Base-by-base conservation (phyloP, 148 eudicot genomes). In the Rhododendron vialii region DNA sequence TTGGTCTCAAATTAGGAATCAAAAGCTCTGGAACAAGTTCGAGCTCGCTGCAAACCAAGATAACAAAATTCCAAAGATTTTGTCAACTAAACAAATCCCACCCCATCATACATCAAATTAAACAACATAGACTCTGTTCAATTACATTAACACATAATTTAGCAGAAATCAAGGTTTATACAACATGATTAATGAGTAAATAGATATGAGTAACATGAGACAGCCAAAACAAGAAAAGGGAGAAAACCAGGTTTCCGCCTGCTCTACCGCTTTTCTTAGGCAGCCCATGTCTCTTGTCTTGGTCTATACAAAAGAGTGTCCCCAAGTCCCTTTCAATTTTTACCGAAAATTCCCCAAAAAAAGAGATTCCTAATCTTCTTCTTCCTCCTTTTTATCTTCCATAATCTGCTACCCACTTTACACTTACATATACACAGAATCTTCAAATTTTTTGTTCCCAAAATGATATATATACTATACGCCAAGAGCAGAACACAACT, bases 301-400 rank as follows among this genome's bases (percentile, higher is more conserved):
- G 38, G 8, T 17, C 41, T 83, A 57, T 67, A 83, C 85, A 67
- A 83, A 83, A 65, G 35, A 10, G n/a, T 41, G 9, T 65, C 59
- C 85, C 85, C 74, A 63, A 81, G 22, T 81, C 17, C 7, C 43
- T 55, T 81, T 41, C 83, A 30, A 28, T 47, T 47, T n/a, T 47
- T n/a, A 35, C 24, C 28, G 53, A 36, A 82, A 36, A 83, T 41
- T 83, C 59, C 85, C 71, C 71, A 61, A 67, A 69, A 43, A 47
- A 26, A 83, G 78, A 65, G 48, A 82, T 59, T 83, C 76, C 76
- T 75, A 84, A 30, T 35, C 81, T 43, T 77, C 69, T 48, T 28
- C 85, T 35, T 47, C 50, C 85, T 11, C 11, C 24, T 26, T 14
- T 1, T 41, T 35, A 35, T 22, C 36, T n/a, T 20, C 55, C 33